Evolutionary conservation across 331 rosid species (phyloP).

Genomic region (Acacia concinna): DNA sequence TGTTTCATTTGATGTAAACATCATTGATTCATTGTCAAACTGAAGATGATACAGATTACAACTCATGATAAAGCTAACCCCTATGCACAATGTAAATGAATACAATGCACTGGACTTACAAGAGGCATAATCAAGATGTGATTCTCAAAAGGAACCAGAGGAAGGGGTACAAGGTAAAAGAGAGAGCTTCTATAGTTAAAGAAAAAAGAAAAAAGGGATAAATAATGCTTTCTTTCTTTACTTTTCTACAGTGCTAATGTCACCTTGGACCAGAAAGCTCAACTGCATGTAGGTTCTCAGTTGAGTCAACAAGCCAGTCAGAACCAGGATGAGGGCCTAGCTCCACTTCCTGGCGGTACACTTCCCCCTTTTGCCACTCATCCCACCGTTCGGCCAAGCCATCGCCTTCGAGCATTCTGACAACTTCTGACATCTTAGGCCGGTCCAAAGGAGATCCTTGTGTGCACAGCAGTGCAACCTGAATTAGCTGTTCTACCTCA

Average conservation of each 20-base stretch:
- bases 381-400: constrained; percentile 99
- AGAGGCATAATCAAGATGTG: constrained; percentile 50
- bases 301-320: constrained; percentile 95
- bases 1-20: constrained; percentile 46
- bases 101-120: constrained; percentile 62
- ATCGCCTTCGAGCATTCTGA: constrained; percentile 98
- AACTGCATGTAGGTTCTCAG: constrained; percentile 94
- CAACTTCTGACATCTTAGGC: constrained; percentile 98
- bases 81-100: constrained; percentile 85
- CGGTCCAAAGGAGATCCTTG: constrained; percentile 98
- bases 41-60: constrained; percentile 61
- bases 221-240: constrained; percentile 45
- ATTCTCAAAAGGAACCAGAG: constrained; percentile 32
- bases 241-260: constrained; percentile 50
- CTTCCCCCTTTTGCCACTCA: constrained; percentile 97
- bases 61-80: constrained; percentile 51
- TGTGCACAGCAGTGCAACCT: constrained; percentile 97
- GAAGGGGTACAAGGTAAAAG: background rate
- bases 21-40: constrained; percentile 53
- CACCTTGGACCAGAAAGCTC: constrained; percentile 99
- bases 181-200: constrained; percentile 31
- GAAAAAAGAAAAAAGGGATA: constrained; percentile 34
- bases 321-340: constrained; percentile 89
- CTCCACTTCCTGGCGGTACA: constrained; percentile 92
- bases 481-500: constrained; percentile 98